Evolutionary conservation across 2,329 filamentous ascomycete genomes (phyloP), one percentile per base, ranked within the genome.

Genomic region (Juglanconis juglandina): DNA sequence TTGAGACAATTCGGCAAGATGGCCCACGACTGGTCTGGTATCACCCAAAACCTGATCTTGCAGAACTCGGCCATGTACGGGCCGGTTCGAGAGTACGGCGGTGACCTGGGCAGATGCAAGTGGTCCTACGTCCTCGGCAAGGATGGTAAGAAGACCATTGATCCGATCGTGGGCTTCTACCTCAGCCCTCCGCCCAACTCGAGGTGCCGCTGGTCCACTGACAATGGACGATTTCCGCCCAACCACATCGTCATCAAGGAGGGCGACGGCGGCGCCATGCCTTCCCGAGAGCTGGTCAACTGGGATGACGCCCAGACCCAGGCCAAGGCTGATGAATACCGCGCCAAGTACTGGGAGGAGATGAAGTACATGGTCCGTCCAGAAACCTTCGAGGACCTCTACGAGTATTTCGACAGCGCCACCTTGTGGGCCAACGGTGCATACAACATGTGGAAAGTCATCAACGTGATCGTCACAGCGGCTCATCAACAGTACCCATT

Each of bases 401-500:
- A 77, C 70, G 65, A 68, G 2, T 82, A 78, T 64, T 84, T 79
- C 52, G 81, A 83, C 63, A 72, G 75, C 1, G 60, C 68, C 9
- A 81, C 83, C 53, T 69, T 84, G 34, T 83, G 79, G 67, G 52
- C 72, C 41, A 70, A 75, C 11, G 81, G 81, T 7, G 77, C 76
- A 0, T 69, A 76, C 62, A 84, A 84, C 62, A 69, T 83, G 11
- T 80, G 76, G 75, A 77, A 77, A 33, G 71, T 82, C 39, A 64
- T 81, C 49, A 72, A 75, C 35, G 72, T 73, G 8, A 66, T 82
- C 1, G 68, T 66, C 46, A 70, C 72, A 14, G 77, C 81, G 66
- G 81, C 80, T 34, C 59, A 67, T 41, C 66, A 70, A 11, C 71
- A 77, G 32, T 52, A 46, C 11, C 65, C 60, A 5, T n/a, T 48